These are phyloP conservation scores for Puccinellia tenuiflora DNA, from an alignment of 176 grass and related monocot genomes.

Conservation along the genomic window DNA sequence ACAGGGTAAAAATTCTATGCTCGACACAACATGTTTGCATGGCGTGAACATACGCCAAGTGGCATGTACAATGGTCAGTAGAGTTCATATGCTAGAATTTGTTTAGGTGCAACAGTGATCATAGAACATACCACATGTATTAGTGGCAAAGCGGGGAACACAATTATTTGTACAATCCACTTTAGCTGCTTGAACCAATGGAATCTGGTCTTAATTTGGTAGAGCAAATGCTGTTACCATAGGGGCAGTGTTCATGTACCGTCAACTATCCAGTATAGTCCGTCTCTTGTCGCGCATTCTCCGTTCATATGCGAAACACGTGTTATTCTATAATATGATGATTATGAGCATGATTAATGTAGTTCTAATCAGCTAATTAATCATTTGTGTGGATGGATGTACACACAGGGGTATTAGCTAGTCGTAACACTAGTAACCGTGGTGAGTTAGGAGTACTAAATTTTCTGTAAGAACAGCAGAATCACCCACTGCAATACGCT, in stretches of 20 bases:
- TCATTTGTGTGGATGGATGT: too few species aligned
- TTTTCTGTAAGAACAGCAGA: too few species aligned
- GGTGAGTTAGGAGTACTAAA: too few species aligned
- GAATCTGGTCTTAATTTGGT: slow-evolving; percentile 1
- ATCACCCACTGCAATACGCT: too few species aligned
- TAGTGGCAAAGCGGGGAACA: slow-evolving; percentile 28
- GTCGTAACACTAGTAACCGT: too few species aligned
- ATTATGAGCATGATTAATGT: too few species aligned
- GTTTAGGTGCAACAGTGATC: slow-evolving; percentile 8
- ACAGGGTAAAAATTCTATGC: not conserved
- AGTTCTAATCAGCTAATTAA: too few species aligned
- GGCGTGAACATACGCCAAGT: not conserved
- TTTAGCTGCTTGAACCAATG: slow-evolving; percentile 17
- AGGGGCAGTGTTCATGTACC: not conserved
- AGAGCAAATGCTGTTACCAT: not conserved
- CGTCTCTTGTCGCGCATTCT: not conserved
- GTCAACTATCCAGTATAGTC: slow-evolving; percentile 7
- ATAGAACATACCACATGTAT: slow-evolving; percentile 21
- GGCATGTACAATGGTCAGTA: not conserved
- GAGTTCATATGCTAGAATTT: slow-evolving; percentile 2
- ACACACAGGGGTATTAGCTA: too few species aligned
- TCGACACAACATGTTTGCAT: not conserved
- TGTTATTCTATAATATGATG: too few species aligned
- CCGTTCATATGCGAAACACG: too few species aligned
- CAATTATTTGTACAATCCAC: slow-evolving; percentile 27